Evolutionary conservation across 352 stramenopile species (phyloP), one percentile per base, ranked within the genome.

Genomic region (Pythium chondricola): DNA sequence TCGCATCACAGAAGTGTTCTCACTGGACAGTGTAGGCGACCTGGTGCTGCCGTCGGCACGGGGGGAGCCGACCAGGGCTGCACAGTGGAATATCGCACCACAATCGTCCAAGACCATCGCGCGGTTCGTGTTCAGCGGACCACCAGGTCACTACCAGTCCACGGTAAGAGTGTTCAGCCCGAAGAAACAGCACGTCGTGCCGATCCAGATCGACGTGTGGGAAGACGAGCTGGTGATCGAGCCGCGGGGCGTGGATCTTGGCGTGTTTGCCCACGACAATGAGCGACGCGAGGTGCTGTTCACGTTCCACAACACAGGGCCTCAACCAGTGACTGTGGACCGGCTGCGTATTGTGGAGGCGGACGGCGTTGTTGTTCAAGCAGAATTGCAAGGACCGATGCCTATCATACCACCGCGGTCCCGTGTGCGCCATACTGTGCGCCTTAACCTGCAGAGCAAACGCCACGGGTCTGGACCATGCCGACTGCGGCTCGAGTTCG

Each of bases 1-100:
- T 37, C 69, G 64, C 25, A 56, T 88, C 18, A 63, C 65, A 1
- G 72, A 88, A 29, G 47, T 80, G 10, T 85, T 69, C 18, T 54
- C 66, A 13, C 38, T 68, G 10, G 65, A 85, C 35, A 52, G 61
- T 6, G 52, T 72, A 30, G 54, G 77, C 18, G 33, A 67, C 22
- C 29, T 85, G 1, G 40, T 50, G 3, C 38, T 53, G 10, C 35
- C 13, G 35, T 45, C 32, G 39, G 35, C 17, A n/a, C 26, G 18
- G 35, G 37, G 10, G 27, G 32, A 40, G 2, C 11, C 50, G 7
- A 39, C 50, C 5, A 36, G 29, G 29, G 8, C 29, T 33, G 29
- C 29, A 1, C 39, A 44, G 26, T 88, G 73, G 71, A 63, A 77
- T 32, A 55, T 88, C 40, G 43, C 55, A 2, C 32, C 71, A 0